Percentiles rank a stretch among this genome's conserved stretches.
These are phyloP conservation scores for Trichocomaceae sp. DNA, from an alignment of 2,329 filamentous ascomycete genomes.

Conservation along the genomic window DNA sequence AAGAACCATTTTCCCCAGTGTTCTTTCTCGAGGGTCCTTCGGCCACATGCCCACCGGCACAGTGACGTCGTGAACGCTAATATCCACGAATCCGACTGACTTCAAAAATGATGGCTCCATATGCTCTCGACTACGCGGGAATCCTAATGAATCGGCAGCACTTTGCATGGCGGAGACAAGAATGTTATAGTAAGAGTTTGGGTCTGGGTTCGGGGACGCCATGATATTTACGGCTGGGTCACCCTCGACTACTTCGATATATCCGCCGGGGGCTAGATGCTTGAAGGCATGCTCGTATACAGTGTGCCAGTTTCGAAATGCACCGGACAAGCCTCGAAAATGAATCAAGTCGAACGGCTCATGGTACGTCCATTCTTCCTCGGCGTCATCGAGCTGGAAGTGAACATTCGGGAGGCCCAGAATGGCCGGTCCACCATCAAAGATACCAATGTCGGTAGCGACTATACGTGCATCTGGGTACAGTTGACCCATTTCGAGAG, in stretches of 20 bases:
- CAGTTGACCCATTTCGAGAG: constrained; percentile 40
- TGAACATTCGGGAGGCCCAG: constrained; percentile 36
- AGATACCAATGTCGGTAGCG: constrained; percentile 37
- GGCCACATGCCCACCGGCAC: constrained; percentile 36
- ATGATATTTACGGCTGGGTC: constrained; percentile 26
- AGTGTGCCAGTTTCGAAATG: constrained; percentile 41
- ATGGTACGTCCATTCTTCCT: constrained; percentile 44
- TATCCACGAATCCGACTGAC: constrained; percentile 41
- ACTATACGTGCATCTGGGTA: constrained; percentile 44
- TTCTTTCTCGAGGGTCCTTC: constrained; percentile 26
- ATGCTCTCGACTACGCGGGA: constrained; percentile 39
- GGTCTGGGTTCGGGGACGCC: constrained; percentile 15
- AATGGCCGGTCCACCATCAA: constrained; percentile 35
- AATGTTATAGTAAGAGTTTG: constrained; percentile 29
- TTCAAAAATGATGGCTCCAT: constrained; percentile 35
- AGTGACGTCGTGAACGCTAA: constrained; percentile 32
- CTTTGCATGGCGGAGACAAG: constrained; percentile 29
- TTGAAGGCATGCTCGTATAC: constrained; percentile 43
- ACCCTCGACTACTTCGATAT: constrained; percentile 42
- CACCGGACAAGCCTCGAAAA: constrained; percentile 42
- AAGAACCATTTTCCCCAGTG: constrained; percentile 38
- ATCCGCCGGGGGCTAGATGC: constrained; percentile 41
- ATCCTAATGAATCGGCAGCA: constrained; percentile 36
- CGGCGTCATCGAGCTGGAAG: constrained; percentile 47
- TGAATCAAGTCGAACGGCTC: constrained; percentile 47